phyloP scores from a whole-genome alignment of 2,329 filamentous ascomycete genomes.

The Claviceps cyperi region DNA sequence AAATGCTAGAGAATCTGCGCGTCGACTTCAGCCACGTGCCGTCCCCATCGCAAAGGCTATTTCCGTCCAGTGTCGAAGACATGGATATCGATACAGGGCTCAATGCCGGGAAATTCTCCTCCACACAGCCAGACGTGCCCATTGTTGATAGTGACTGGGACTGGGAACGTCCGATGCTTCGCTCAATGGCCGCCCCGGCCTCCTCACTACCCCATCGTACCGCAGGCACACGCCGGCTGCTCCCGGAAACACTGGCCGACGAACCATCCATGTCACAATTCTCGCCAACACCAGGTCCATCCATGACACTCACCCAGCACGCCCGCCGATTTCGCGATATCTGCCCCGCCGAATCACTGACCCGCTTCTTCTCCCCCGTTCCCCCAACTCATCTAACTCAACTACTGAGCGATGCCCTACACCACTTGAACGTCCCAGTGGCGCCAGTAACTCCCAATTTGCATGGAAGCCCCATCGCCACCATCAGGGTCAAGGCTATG shows the following conservation, averaged over 20 bases:
- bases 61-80: slow-evolving; percentile 25
- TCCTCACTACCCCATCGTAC: slow-evolving; percentile 20
- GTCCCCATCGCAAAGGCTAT: slow-evolving; percentile 29
- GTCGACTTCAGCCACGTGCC: slow-evolving; percentile 72
- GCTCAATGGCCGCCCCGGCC: slow-evolving; percentile 31
- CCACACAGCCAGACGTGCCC: slow-evolving; percentile 76
- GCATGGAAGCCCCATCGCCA: slow-evolving; percentile 41
- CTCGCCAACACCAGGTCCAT: slow-evolving; percentile 61
- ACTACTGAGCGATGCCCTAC: slow-evolving; percentile 66
- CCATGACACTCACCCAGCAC: slow-evolving; percentile 74
- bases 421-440: slow-evolving; percentile 70
- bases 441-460: slow-evolving; percentile 32
- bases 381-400: slow-evolving; percentile 62
- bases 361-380: slow-evolving; percentile 81
- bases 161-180: slow-evolving; percentile 63
- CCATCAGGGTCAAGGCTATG: slow-evolving; percentile 58
- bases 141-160: slow-evolving; percentile 66
- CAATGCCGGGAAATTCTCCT: slow-evolving; percentile 42
- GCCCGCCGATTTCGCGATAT: slow-evolving; percentile 84
- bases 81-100: slow-evolving; percentile 55
- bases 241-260: slow-evolving; percentile 56
- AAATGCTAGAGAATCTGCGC: slow-evolving; percentile 81
- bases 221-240: slow-evolving; percentile 22
- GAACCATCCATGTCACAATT: slow-evolving; percentile 84
- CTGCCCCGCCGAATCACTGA: slow-evolving; percentile 71